These are phyloP conservation scores for Aureobasidium sp. DNA, from an alignment of 2,329 filamentous ascomycete genomes.

Conservation along the genomic window DNA sequence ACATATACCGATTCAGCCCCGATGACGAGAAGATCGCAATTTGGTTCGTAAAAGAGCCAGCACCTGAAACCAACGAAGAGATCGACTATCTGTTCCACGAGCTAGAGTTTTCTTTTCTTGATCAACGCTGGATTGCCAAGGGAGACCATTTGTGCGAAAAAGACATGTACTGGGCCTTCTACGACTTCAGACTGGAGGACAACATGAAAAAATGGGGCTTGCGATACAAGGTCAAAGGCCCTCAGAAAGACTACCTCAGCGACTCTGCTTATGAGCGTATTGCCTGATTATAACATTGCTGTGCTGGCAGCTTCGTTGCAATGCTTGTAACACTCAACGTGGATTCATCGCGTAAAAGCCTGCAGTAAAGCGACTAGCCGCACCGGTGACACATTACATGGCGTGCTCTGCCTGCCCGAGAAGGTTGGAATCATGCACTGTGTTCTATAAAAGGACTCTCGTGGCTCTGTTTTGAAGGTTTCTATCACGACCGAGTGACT, in stretches of 20 bases:
- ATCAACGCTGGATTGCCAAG: constrained; percentile 48
- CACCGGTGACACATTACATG: constrained; percentile 1
- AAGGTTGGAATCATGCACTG: not conserved
- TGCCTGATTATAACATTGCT: not conserved
- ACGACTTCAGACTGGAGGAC: constrained; percentile 47
- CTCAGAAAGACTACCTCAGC: constrained; percentile 29
- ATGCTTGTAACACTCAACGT: not conserved
- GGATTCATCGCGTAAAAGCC: not conserved
- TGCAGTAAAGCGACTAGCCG: not conserved
- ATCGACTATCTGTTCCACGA: constrained; percentile 71
- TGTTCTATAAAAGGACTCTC: not conserved
- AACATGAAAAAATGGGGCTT: constrained; percentile 27
- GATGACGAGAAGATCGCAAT: constrained; percentile 55
- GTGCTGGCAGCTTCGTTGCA: not conserved
- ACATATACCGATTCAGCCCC: constrained; percentile 65
- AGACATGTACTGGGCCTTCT: constrained; percentile 63
- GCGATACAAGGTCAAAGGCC: constrained; percentile 29
- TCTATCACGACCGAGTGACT: not conserved
- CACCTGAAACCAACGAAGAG: constrained; percentile 27
- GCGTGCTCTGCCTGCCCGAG: not conserved
- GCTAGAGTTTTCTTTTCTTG: constrained; percentile 48
- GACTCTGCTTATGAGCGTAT: constrained; percentile 27
- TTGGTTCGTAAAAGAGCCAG: constrained; percentile 67
- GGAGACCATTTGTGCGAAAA: constrained; percentile 62
- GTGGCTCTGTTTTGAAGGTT: not conserved